Conservation (phyloP, 331 rosid species). For the Pyracantha coccinea region DNA sequence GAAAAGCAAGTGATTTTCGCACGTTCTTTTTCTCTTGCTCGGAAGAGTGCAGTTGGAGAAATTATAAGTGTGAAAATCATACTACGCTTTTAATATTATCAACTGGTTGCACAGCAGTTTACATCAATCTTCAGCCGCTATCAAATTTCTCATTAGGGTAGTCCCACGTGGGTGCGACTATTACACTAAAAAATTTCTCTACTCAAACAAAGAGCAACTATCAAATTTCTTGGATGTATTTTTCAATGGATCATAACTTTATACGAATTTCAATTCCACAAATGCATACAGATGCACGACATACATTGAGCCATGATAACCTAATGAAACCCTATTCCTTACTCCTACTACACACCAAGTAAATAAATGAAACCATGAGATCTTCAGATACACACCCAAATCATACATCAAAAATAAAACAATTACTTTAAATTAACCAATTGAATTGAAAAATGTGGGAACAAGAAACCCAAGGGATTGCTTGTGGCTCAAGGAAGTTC, state of each 20-base stretch:
- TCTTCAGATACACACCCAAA: neutral
- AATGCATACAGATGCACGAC: neutral
- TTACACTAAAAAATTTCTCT: neutral
- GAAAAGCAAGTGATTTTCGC: neutral
- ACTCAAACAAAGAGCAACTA: too few species aligned
- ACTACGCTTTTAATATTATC: fast-evolving
- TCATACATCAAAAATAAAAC: neutral
- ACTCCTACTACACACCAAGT: neutral
- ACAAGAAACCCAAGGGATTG: neutral
- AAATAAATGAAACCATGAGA: neutral
- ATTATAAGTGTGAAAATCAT: neutral
- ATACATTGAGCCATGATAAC: neutral
- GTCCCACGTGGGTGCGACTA: neutral
- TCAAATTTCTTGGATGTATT: neutral
- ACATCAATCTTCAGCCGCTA: neutral
- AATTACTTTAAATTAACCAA: neutral
- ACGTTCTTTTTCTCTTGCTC: neutral
- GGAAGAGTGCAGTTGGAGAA: neutral
- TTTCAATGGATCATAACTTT: neutral
- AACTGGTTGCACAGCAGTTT: neutral
- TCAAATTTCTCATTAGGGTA: neutral
- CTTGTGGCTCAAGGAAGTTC: neutral
- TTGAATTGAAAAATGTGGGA: neutral
- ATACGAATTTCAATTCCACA: neutral
- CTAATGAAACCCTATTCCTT: neutral